These are phyloP conservation scores for Solanum chaucha DNA, from an alignment of 257 asterid species.

Conservation along the genomic window DNA sequence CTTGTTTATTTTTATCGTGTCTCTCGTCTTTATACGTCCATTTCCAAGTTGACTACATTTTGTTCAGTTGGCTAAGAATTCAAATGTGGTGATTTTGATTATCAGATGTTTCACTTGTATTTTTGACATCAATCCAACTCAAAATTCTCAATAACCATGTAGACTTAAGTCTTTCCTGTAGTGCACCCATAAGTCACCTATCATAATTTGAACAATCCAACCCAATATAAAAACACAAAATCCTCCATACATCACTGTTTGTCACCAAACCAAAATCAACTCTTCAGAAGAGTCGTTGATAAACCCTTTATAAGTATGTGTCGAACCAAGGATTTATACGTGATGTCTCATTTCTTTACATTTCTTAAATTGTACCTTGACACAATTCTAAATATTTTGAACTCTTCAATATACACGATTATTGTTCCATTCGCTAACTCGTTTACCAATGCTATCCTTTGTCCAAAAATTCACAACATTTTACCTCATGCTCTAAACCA, in stretches of 20 bases:
- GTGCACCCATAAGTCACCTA: neutral
- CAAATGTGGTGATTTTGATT: too few relatives aligned
- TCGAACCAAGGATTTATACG: neutral
- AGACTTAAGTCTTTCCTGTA: neutral
- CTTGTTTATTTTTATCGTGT: too few relatives aligned
- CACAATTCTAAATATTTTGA: neutral
- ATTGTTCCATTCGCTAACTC: neutral
- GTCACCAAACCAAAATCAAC: neutral
- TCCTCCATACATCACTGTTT: neutral
- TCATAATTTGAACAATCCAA: neutral
- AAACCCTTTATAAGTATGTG: neutral
- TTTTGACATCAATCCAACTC: neutral
- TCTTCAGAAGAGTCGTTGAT: too few relatives aligned
- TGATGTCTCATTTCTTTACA: neutral
- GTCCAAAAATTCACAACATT: neutral
- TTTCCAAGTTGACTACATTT: too few relatives aligned
- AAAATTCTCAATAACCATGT: neutral
- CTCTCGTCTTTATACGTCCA: too few relatives aligned
- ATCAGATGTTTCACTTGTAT: too few relatives aligned
- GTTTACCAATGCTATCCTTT: neutral
- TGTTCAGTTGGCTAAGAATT: too few relatives aligned
- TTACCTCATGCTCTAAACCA: neutral
- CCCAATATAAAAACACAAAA: neutral
- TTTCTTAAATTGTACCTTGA: neutral
- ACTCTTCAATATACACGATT: neutral